Evolutionary conservation across 164 flowering plant species (phyloP), one percentile per base, ranked within the genome.

Genomic region (Annona squamosa): DNA sequence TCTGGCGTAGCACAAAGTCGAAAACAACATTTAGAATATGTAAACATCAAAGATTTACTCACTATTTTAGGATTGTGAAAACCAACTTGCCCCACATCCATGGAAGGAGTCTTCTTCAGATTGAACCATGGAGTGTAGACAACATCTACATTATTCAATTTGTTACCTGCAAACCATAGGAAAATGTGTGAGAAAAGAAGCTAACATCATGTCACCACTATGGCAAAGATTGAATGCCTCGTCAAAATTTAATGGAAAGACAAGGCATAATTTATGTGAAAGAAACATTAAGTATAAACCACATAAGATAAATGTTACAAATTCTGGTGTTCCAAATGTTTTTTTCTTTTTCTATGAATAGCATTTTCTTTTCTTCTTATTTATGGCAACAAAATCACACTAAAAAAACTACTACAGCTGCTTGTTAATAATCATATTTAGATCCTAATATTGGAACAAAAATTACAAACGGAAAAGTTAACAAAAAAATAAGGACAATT

Each of bases 81-180:
- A 80, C 98, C 94, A 86, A 95, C 99, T 95, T 95, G 99, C 70
- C 99, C 99, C 59, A 91, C 93, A 86, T 95, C 99, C 99, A 95
- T 93, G 68, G 99, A 91, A 63, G 98, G 86, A 73, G 94, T 87
- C 85, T 95, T 95, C 88, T 91, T 95, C 84, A 95, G 81, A 81
- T 95, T 95, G 74, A 79, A 74, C 99, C 99, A 95, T 42, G 98
- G 97, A 69, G 99, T 95, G 78, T 95, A 91, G 65, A 93, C 99
- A 82, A 95, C 96, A 87, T 95, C 98, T 75, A 93, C 69, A 79
- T 93, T 93, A 77, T 95, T 95, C 79, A 91, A 92, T 86, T 93
- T 95, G 79, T 95, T 95, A 61, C 99, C 98, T 95, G 92, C 72
- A 72, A 52, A 52, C 13, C 59, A 52, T 52, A 3, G 1, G 59